Conservation (phyloP, 495 filamentous ascomycete species). For the Daldinia childiae region DNA sequence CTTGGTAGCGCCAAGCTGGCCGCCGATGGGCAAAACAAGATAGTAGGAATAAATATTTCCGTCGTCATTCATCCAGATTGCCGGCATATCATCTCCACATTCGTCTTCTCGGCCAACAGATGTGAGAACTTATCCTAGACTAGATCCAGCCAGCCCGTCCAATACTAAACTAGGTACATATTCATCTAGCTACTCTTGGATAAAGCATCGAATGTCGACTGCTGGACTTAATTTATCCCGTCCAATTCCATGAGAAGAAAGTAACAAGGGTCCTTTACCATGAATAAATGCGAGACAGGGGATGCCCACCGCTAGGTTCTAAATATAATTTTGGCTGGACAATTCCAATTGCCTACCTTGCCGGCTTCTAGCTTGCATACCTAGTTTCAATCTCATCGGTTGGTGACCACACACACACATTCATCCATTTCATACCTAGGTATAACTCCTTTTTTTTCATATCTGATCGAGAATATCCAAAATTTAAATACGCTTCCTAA, state of each 20-base stretch:
- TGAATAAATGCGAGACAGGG: neutral
- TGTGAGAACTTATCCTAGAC: constrained; percentile 11
- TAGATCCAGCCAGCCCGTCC: constrained; percentile 17
- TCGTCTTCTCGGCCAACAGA: constrained; percentile 12
- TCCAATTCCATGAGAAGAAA: neutral
- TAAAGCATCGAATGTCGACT: neutral
- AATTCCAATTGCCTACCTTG: neutral
- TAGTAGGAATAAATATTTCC: constrained; percentile 24
- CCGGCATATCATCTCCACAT: constrained; percentile 38
- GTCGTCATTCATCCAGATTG: constrained; percentile 40
- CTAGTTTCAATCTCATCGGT: neutral
- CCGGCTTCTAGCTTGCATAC: neutral
- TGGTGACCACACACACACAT: too few species aligned
- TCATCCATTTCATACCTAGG: neutral
- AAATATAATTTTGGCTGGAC: neutral
- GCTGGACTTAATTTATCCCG: neutral
- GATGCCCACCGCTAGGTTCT: neutral
- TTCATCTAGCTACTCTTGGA: neutral
- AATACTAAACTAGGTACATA: neutral
- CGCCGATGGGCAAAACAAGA: constrained; percentile 15
- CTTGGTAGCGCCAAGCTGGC: constrained; percentile 15
- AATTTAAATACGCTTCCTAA: constrained; percentile 49
- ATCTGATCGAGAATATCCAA: neutral
- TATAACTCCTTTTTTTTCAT: neutral
- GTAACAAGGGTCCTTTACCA: neutral